These are phyloP conservation scores for Scheffersomyces titani DNA, from an alignment of 1,139 yeast species.

Conservation along the genomic window DNA sequence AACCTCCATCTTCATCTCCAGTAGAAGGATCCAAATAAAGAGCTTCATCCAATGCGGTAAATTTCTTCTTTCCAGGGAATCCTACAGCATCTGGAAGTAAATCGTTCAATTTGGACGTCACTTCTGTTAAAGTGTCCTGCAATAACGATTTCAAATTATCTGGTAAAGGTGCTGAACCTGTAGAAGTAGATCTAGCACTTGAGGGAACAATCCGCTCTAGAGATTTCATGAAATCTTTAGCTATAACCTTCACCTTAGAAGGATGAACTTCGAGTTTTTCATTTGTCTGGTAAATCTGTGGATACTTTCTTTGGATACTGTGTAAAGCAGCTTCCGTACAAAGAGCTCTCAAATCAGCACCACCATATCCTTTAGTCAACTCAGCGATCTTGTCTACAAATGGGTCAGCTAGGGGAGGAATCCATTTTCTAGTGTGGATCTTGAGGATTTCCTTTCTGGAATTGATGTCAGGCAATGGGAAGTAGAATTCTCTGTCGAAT, in stretches of 20 bases:
- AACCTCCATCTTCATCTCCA: slow-evolving; percentile 65
- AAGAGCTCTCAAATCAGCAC: slow-evolving; percentile 92
- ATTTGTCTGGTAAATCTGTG: slow-evolving; percentile 82
- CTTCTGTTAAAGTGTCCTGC: slow-evolving; percentile 44
- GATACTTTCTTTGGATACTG: slow-evolving; percentile 88
- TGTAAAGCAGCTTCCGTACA: slow-evolving; percentile 95
- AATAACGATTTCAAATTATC: slow-evolving; percentile 67
- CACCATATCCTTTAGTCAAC: slow-evolving; percentile 94
- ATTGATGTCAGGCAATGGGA: slow-evolving; percentile 84
- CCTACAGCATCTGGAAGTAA: slow-evolving; percentile 60
- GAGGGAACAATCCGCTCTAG: slow-evolving; percentile 89
- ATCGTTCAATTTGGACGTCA: slow-evolving; percentile 51
- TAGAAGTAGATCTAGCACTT: slow-evolving; percentile 80
- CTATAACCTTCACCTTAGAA: slow-evolving; percentile 67
- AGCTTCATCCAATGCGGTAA: slow-evolving; percentile 70
- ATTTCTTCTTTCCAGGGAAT: slow-evolving; percentile 38
- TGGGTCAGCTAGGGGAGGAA: slow-evolving; percentile 59
- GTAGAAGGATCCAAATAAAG: slow-evolving; percentile 60
- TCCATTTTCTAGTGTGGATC: slow-evolving; percentile 91
- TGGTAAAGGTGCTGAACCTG: slow-evolving; percentile 79
- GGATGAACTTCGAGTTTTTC: slow-evolving; percentile 79
- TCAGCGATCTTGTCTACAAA: slow-evolving; percentile 72
- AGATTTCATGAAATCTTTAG: slow-evolving; percentile 86
- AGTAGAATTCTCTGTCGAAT: slow-evolving; percentile 94
- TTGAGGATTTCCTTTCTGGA: slow-evolving; percentile 77